Base-by-base conservation (phyloP, 306 rosid species). In the Cicer chorassanicum region DNA sequence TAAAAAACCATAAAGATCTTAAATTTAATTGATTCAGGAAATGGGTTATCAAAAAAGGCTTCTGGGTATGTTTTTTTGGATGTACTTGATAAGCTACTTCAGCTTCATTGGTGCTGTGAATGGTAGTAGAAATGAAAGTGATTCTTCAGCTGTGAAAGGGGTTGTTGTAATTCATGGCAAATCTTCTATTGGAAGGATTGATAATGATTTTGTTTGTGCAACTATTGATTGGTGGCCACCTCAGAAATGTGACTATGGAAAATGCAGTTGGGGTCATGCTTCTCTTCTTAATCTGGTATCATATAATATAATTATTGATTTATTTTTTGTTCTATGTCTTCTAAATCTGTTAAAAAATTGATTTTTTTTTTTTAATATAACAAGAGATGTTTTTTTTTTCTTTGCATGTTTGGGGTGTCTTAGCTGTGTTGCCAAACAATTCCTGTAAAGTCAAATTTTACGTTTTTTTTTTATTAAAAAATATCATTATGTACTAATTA, bases 201-300 rank as follows among this genome's bases (percentile, higher is more conserved):
- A 94, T 78, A 82, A 83, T 11, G 99, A 92, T 86, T 94, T 89
- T 73, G 73, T 92, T 5, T 94, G 99, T 82, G 97, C 99, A 8
- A 92, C 99, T 40, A 18, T 94, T 57, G 99, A 94, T 82, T 94
- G 99, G 99, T 94, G 99, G 99, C 99, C 99, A 51, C 96, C 96
- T 71, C 91, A 90, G 92, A 94, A 94, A 86, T 94, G 99, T 29
- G 99, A 94, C 72, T 92, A 87, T 70, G 96, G 96, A 3, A 85
- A 79, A 41, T 94, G 99, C 54, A 90, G 96, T 68, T 94, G 99
- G 99, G 97, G 89, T 34, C 88, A 13, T 16, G 84, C 97, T 81
- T 89, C 97, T 82, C 83, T 94, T 45, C 93, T 94, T 65, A 94
- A 92, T 83, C 92, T 94, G 96, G 99, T 94, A 60, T 60, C 34